A percentile compares a stretch with the other conserved stretches of the same genome.
Conservation (phyloP, 805 yeast genomes). For the Pichia gijzeniarum region DNA sequence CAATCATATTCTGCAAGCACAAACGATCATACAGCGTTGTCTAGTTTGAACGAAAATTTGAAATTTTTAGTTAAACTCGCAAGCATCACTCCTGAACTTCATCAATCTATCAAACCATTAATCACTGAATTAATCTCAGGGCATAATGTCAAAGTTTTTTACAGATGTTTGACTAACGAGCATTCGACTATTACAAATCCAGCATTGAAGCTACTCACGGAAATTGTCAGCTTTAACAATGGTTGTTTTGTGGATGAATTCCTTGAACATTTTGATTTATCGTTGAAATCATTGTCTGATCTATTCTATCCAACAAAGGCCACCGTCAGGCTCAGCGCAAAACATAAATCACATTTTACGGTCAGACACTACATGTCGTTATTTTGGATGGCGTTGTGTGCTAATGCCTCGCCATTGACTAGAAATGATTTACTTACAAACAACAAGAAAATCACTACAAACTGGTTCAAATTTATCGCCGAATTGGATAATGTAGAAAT, state of each 20-base stretch:
- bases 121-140: constrained; percentile 47
- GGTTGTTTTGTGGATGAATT: constrained; percentile 52
- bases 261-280: constrained; percentile 60
- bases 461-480: constrained; percentile 59
- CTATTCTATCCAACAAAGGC: constrained; percentile 43
- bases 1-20: constrained; percentile 40
- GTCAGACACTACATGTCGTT: constrained; percentile 54
- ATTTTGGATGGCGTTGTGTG: constrained; percentile 53
- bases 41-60: constrained; percentile 38
- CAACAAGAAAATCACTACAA: constrained; percentile 51
- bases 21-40: constrained; percentile 47
- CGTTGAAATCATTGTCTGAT: constrained; percentile 54
- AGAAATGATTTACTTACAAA: constrained; percentile 60
- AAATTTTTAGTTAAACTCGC: constrained; percentile 30
- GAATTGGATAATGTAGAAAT: constrained; percentile 46
- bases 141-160: constrained; percentile 54
- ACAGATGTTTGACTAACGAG: constrained; percentile 55
- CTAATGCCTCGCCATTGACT: constrained; percentile 43
- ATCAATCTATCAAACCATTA: constrained; percentile 30
- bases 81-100: constrained; percentile 15
- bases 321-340: constrained; percentile 37
- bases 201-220: constrained; percentile 47
- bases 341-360: constrained; percentile 31
- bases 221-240: constrained; percentile 42
- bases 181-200: constrained; percentile 59